phyloP scores from a whole-genome alignment of 2,329 filamentous ascomycete species.

The Fusarium bactridioides region DNA sequence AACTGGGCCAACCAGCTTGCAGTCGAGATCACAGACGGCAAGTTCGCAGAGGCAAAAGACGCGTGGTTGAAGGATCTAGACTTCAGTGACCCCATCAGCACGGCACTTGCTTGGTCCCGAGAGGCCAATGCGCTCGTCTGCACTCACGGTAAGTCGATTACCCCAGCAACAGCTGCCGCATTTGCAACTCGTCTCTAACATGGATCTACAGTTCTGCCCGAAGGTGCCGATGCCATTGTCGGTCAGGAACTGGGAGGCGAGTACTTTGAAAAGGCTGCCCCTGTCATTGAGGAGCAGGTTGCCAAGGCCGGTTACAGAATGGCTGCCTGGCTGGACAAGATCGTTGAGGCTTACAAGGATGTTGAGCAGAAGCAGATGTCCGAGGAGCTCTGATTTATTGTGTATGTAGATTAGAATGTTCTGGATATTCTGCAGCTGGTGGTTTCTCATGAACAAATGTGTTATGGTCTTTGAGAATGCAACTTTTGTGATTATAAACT shows the following conservation, averaged over 20 bases:
- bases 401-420: not conserved
- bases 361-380: conserved; percentile 34
- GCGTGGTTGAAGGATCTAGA: conserved; percentile 67
- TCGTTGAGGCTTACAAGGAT: conserved; percentile 54
- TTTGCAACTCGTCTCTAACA: conserved; percentile 25
- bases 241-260: conserved; percentile 67
- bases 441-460: not conserved
- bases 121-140: conserved; percentile 71
- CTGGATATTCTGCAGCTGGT: not conserved
- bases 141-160: conserved; percentile 59
- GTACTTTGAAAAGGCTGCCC: conserved; percentile 71
- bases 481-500: not conserved
- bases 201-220: conserved; percentile 61
- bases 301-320: conserved; percentile 74
- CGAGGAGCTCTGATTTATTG: conserved; percentile 42
- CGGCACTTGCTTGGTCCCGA: conserved; percentile 69
- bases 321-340: conserved; percentile 71
- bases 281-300: conserved; percentile 70
- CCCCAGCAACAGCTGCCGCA: not conserved
- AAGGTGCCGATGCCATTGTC: conserved; percentile 65
- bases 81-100: conserved; percentile 61
- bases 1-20: conserved; percentile 66
- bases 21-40: conserved; percentile 62
- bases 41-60: conserved; percentile 58
- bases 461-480: not conserved